Evolutionary conservation across 768 basidiomycete species (phyloP).

Genomic region (Collybiopsis luxurians): DNA sequence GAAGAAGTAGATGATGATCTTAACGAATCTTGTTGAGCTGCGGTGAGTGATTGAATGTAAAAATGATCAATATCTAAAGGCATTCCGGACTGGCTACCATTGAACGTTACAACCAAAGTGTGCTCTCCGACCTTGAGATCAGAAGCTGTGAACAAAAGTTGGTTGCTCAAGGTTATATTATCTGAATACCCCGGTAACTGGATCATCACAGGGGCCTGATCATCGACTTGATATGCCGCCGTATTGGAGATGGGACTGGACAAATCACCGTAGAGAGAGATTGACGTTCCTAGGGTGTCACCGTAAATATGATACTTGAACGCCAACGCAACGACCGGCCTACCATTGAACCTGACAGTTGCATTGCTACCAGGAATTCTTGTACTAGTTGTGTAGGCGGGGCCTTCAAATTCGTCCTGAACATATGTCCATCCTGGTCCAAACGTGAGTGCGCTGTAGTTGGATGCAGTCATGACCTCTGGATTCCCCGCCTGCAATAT

Average conservation of each 20-base stretch:
- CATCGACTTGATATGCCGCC: neutral
- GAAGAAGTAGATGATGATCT: neutral
- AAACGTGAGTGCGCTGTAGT: constrained; percentile 1
- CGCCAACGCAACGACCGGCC: too few species aligned
- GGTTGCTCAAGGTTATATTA: neutral
- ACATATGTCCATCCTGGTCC: constrained; percentile 4
- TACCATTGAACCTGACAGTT: constrained; percentile 1
- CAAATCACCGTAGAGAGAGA: neutral
- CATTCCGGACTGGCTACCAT: constrained; percentile 2
- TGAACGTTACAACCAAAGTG: neutral
- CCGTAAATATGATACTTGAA: too few species aligned
- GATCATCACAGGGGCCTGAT: neutral
- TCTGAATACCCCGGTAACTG: neutral
- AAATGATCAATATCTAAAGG: neutral
- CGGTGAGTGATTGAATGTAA: neutral
- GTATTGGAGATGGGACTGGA: neutral
- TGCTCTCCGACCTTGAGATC: neutral
- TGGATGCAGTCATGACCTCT: neutral
- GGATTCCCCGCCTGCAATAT: constrained; percentile 2
- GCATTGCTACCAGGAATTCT: neutral
- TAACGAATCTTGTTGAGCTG: neutral
- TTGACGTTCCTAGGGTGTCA: neutral
- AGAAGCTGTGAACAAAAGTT: neutral
- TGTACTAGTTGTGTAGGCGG: neutral
- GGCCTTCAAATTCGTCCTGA: neutral